These are phyloP conservation scores for Protomyces macrosporus DNA, from an alignment of 1,139 yeast species.

Conservation along the genomic window DNA sequence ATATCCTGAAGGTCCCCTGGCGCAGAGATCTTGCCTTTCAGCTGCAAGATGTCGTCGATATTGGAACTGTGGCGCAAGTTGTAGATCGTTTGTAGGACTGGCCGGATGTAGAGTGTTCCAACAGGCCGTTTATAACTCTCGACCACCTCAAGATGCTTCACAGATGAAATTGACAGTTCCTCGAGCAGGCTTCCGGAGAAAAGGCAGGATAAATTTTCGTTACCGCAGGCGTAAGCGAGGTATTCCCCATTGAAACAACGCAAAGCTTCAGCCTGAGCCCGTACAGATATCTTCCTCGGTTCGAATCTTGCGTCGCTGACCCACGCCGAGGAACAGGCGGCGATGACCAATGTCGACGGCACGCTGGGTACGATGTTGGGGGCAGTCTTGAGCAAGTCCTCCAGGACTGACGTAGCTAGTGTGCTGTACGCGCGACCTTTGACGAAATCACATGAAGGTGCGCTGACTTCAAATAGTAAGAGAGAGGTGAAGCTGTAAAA, in stretches of 20 bases:
- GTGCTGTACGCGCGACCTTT: neutral
- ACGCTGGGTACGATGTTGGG: neutral
- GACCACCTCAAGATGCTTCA: slow-evolving; percentile 1
- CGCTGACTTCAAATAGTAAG: slow-evolving; percentile 3
- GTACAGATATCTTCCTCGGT: neutral
- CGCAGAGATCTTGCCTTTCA: neutral
- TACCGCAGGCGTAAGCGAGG: slow-evolving; percentile 14
- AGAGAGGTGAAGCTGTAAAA: slow-evolving; percentile 9
- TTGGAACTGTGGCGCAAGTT: neutral
- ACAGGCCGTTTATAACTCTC: slow-evolving; percentile 7
- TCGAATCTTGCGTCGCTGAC: slow-evolving; percentile 7
- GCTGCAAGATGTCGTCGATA: neutral
- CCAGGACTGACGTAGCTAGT: neutral
- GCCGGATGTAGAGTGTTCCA: slow-evolving; percentile 5
- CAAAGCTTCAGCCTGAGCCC: neutral
- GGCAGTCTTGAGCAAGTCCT: slow-evolving; percentile 1
- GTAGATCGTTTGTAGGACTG: slow-evolving; percentile 4
- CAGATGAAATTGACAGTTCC: neutral
- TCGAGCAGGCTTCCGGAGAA: neutral
- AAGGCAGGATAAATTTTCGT: neutral
- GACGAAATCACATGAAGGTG: slow-evolving; percentile 3
- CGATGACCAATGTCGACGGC: neutral
- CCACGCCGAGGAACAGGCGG: slow-evolving; percentile 1
- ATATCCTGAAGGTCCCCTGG: neutral
- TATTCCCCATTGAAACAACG: slow-evolving; percentile 18